phyloP scores from a whole-genome alignment of 2,329 filamentous ascomycete species.

The Colletotrichum sp. region DNA sequence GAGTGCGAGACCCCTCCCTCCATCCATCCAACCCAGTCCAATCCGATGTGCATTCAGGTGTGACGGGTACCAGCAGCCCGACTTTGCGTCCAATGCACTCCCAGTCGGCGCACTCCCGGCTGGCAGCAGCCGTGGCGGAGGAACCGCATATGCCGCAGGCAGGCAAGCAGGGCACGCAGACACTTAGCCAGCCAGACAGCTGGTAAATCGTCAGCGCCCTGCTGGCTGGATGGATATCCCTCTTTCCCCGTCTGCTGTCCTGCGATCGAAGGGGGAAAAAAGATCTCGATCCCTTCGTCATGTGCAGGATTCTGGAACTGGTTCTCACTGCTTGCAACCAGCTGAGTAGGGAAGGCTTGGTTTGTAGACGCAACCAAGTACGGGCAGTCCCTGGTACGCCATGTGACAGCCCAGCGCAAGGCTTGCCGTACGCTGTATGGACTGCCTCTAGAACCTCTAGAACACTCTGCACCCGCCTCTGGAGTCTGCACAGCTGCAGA shows the following conservation, averaged over 20 bases:
- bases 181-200: background rate
- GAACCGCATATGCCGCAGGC: background rate
- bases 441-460: background rate
- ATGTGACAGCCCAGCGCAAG: conserved; percentile 12
- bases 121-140: background rate
- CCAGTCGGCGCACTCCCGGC: background rate
- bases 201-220: background rate
- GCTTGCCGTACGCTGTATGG: background rate
- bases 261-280: background rate
- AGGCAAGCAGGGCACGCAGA: background rate
- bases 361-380: background rate
- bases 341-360: background rate
- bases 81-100: background rate
- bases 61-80: background rate
- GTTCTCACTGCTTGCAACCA: background rate
- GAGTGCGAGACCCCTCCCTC: background rate
- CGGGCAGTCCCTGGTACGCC: conserved; percentile 5
- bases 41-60: background rate
- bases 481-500: background rate
- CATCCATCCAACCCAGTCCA: background rate
- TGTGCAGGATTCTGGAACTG: conserved; percentile 5
- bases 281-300: conserved; percentile 3
- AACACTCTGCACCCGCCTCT: background rate
- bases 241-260: background rate
- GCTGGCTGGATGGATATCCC: background rate